Percentiles rank a stretch among this genome's conserved stretches.
Evolutionary conservation across 306 rosid genomes (phyloP).

Genomic region (Coriaria nepalensis): DNA sequence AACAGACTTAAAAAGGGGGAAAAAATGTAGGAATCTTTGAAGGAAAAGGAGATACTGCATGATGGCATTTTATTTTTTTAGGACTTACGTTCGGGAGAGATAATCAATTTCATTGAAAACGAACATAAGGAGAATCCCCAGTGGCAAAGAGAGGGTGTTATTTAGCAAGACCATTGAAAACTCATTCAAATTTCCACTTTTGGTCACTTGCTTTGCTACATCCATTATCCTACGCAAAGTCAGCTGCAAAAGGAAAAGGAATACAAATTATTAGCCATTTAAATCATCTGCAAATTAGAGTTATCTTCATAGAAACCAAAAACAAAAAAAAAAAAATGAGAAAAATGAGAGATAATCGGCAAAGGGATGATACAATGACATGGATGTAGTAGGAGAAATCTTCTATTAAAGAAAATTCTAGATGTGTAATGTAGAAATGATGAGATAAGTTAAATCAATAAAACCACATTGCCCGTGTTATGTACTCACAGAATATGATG

Average conservation of each 20-base stretch:
- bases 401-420: not conserved
- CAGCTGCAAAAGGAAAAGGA: slow-evolving; percentile 40
- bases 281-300: slow-evolving; percentile 17
- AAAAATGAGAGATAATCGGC: not conserved
- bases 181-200: slow-evolving; percentile 85
- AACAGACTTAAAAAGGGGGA: not conserved
- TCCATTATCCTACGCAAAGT: slow-evolving; percentile 89
- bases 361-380: no score
- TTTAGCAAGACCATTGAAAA: slow-evolving; percentile 97
- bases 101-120: slow-evolving; percentile 87
- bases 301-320: not conserved
- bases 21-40: not conserved
- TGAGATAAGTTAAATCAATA: slow-evolving; percentile 1
- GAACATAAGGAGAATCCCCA: slow-evolving; percentile 61
- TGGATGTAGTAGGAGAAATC: no score
- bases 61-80: not conserved
- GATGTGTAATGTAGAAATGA: not conserved
- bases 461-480: slow-evolving; percentile 5
- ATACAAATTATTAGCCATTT: not conserved
- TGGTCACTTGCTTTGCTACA: slow-evolving; percentile 76
- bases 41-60: not conserved
- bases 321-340: not conserved
- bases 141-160: slow-evolving; percentile 83
- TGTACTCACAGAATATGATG: slow-evolving; percentile 93
- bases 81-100: slow-evolving; percentile 72